Percentiles rank a stretch among this genome's conserved stretches.
These are phyloP conservation scores for Glarea lozoyensis DNA, from an alignment of 495 filamentous ascomycete genomes.

Conservation along the genomic window DNA sequence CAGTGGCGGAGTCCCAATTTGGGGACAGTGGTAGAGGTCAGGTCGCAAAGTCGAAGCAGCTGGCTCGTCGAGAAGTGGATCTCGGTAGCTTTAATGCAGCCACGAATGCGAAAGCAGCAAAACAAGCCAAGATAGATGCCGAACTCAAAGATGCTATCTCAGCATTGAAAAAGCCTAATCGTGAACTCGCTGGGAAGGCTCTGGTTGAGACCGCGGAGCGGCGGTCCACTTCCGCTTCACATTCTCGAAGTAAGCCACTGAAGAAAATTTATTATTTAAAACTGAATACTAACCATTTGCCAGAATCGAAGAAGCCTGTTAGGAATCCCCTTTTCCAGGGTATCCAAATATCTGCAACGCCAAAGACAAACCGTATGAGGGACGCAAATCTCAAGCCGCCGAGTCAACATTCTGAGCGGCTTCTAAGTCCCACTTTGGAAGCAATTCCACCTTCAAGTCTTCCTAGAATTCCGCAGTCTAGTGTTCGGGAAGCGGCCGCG, in stretches of 20 bases:
- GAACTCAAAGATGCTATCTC: slow-evolving; percentile 79
- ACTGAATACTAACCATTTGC: slow-evolving; percentile 20
- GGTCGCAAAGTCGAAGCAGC: slow-evolving; percentile 49
- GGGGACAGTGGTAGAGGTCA: slow-evolving; percentile 31
- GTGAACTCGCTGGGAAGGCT: slow-evolving; percentile 64
- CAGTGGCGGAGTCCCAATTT: slow-evolving; percentile 22
- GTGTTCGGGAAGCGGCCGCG: slow-evolving; percentile 1
- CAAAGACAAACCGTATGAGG: slow-evolving; percentile 46
- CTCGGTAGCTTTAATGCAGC: slow-evolving; percentile 40
- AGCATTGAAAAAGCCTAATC: slow-evolving; percentile 78
- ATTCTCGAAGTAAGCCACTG: slow-evolving; percentile 24
- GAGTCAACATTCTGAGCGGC: slow-evolving; percentile 6
- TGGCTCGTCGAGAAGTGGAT: slow-evolving; percentile 61
- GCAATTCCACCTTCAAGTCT: slow-evolving; percentile 20
- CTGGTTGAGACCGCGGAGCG: slow-evolving; percentile 63
- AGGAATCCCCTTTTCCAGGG: slow-evolving; percentile 46
- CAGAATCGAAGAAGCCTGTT: slow-evolving; percentile 57
- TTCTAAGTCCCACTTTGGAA: slow-evolving; percentile 13
- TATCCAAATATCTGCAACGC: slow-evolving; percentile 72
- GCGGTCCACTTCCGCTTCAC: slow-evolving; percentile 33
- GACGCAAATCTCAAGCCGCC: slow-evolving; percentile 29
- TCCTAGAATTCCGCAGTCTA: slow-evolving; percentile 20
- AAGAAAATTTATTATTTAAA: not conserved
- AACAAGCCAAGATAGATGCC: slow-evolving; percentile 67
- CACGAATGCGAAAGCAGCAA: slow-evolving; percentile 57